Evolutionary conservation across 192 early-diverging fungal species (phyloP).

Genomic region (Backusella westeae): DNA sequence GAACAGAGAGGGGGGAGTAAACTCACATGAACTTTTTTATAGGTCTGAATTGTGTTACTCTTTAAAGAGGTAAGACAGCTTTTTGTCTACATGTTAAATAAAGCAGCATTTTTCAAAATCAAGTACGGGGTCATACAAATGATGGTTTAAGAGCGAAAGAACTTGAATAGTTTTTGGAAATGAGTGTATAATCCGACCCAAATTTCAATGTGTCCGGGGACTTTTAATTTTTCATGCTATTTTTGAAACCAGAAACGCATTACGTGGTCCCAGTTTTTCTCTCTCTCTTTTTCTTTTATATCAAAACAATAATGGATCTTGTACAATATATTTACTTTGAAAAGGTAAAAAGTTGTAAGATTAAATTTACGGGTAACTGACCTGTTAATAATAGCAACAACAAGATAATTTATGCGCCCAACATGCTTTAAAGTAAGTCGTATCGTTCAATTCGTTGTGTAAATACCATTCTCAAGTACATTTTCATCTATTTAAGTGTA

Average conservation of each 20-base stretch:
- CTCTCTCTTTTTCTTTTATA: not conserved
- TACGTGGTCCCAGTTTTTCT: not conserved
- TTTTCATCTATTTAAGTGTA: not conserved
- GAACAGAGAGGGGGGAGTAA: not conserved
- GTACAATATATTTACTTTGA: conserved; percentile 30
- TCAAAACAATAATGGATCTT: conserved; percentile 23
- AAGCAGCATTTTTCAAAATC: not conserved
- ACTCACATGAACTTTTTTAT: not conserved
- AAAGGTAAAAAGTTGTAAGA: conserved; percentile 16
- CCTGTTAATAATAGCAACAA: conserved; percentile 46
- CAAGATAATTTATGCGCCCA: conserved; percentile 81
- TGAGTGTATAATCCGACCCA: too few species aligned
- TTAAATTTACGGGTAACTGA: not conserved
- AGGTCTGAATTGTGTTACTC: not conserved
- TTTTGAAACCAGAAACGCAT: conserved; percentile 1
- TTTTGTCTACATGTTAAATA: too few species aligned
- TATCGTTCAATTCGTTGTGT: not conserved
- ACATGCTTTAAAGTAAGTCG: conserved; percentile 64
- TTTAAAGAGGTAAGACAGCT: not conserved
- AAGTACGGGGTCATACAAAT: too few species aligned
- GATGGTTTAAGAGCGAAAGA: too few species aligned
- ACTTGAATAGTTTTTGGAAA: too few species aligned
- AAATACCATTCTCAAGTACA: not conserved
- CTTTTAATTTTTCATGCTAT: not conserved
- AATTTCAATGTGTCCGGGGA: not conserved